Percentiles rank a stretch among this genome's conserved stretches.
phyloP scores from a whole-genome alignment of 768 basidiomycete species.

The Mycena galopus region DNA sequence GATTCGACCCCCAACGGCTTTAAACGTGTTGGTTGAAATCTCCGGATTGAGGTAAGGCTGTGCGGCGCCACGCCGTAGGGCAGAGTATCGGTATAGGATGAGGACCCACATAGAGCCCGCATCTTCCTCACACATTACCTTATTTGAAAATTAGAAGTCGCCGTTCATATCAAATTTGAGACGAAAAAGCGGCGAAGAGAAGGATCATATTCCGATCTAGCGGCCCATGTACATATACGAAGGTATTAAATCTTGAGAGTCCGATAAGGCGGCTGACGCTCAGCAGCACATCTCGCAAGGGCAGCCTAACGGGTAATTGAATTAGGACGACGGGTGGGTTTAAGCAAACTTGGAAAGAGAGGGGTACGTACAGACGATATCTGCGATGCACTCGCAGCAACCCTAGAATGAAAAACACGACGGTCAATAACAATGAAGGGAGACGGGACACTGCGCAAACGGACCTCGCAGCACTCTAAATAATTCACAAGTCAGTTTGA shows the following conservation, averaged over 20 bases:
- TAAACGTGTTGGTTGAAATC: no score
- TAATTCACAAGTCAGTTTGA: neutral
- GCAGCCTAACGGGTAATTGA: constrained; percentile 67
- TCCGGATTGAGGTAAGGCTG: no score
- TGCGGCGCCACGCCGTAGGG: no score
- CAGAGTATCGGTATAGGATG: no score
- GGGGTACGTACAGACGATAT: constrained; percentile 74
- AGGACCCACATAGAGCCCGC: no score
- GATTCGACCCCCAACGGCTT: no score
- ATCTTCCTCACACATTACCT: no score
- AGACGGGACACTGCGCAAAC: constrained; percentile 26
- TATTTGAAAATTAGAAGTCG: no score
- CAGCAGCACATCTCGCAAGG: constrained; percentile 86
- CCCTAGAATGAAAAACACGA: constrained; percentile 53
- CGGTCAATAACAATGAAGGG: constrained; percentile 6
- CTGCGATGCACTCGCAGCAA: constrained; percentile 78
- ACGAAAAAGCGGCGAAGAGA: neutral
- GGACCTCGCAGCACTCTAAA: constrained; percentile 79
- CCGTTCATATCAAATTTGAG: neutral
- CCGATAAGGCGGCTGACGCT: constrained; percentile 47
- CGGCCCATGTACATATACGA: neutral
- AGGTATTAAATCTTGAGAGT: constrained; percentile 15
- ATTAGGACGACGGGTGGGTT: neutral
- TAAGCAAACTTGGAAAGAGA: neutral
- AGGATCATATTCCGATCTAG: neutral